Evolutionary conservation across 2,329 filamentous ascomycete genomes (phyloP).

Genomic region (Ophiosphaerella narmari): DNA sequence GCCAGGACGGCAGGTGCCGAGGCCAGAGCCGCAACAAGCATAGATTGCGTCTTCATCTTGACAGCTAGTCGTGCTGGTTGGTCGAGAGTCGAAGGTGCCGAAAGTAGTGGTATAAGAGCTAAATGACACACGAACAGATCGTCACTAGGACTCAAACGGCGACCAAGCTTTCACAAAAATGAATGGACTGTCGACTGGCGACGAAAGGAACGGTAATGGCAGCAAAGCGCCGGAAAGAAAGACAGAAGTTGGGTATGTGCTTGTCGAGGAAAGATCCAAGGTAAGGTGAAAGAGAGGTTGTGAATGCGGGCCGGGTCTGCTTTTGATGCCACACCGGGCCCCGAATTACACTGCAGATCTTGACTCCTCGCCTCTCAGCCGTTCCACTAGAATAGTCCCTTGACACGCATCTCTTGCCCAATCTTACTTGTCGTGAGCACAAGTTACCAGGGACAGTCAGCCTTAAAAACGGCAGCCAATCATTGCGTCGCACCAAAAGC

Average conservation of each 20-base stretch:
- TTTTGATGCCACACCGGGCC: conserved; percentile 30
- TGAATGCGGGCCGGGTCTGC: conserved; percentile 13
- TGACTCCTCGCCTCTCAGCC: conserved; percentile 17
- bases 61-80: conserved; percentile 3
- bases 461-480: conserved; percentile 33
- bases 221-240: conserved; percentile 35
- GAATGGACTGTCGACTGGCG: conserved; percentile 46
- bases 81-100: conserved; percentile 2
- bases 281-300: conserved; percentile 27
- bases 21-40: conserved; percentile 39
- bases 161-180: conserved; percentile 19
- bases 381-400: conserved; percentile 28
- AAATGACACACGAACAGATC: conserved; percentile 31
- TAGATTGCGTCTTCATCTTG: conserved; percentile 42
- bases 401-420: conserved; percentile 29
- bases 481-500: conserved; percentile 9
- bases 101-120: conserved; percentile 10
- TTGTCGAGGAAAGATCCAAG: conserved; percentile 17
- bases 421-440: conserved; percentile 18
- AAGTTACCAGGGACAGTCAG: conserved; percentile 27
- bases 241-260: conserved; percentile 35
- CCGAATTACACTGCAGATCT: conserved; percentile 14
- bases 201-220: conserved; percentile 41
- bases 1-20: conserved; percentile 39
- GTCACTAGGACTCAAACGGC: conserved; percentile 39